Evolutionary conservation across 2,329 filamentous ascomycete species (phyloP).

Genomic region (Fonsecaea nubica): DNA sequence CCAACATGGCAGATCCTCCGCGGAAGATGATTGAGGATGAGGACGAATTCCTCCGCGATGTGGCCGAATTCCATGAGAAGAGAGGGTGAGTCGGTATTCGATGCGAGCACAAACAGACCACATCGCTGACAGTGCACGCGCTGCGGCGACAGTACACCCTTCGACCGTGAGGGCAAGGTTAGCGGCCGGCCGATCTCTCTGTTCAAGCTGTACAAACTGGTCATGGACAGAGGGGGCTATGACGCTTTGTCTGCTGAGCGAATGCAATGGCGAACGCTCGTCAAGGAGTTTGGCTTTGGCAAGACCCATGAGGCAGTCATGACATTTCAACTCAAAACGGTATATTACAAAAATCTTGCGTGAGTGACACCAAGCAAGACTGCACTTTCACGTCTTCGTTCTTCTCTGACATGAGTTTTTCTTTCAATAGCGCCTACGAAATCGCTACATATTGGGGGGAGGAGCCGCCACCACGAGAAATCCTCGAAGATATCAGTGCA

Average conservation of each 20-base stretch:
- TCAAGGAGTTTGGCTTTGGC: conserved; percentile 75
- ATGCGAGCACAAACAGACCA: conserved; percentile 20
- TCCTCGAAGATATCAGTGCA: conserved; percentile 78
- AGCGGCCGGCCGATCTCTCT: conserved; percentile 78
- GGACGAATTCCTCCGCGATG: conserved; percentile 75
- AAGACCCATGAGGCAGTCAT: conserved; percentile 79
- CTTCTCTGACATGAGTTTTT: neutral
- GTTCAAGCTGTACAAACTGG: conserved; percentile 76
- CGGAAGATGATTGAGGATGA: conserved; percentile 62
- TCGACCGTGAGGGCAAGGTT: conserved; percentile 82
- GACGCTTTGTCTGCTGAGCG: conserved; percentile 84
- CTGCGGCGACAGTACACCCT: conserved; percentile 61
- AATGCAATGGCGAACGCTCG: conserved; percentile 82
- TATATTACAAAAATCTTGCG: conserved; percentile 88
- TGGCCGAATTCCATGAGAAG: conserved; percentile 76
- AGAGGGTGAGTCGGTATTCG: conserved; percentile 63
- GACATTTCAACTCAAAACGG: conserved; percentile 83
- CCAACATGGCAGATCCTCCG: conserved; percentile 30
- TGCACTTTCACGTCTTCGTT: neutral
- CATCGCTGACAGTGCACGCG: conserved; percentile 17
- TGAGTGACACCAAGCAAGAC: conserved; percentile 43
- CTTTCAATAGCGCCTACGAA: conserved; percentile 70
- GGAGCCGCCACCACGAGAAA: conserved; percentile 85
- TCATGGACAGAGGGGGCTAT: conserved; percentile 80
- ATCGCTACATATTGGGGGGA: conserved; percentile 77